Percentiles rank a stretch among this genome's conserved stretches.
Evolutionary conservation across 257 asterid genomes (phyloP).

Genomic region (Solanum arcanum): DNA sequence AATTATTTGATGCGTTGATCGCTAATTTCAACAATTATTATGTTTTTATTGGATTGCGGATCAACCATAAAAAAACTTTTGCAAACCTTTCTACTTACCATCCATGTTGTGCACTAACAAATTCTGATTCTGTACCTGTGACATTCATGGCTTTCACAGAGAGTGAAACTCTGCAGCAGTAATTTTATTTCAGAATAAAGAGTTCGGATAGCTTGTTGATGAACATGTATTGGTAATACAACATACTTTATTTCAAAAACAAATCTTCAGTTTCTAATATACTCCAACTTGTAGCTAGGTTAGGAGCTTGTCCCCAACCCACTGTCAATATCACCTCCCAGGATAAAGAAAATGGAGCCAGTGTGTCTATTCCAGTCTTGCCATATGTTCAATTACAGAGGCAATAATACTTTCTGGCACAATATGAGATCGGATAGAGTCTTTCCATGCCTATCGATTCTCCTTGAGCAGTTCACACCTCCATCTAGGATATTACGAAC

Average conservation of each 20-base stretch:
- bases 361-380: not conserved
- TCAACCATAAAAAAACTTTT: not conserved
- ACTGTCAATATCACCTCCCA: not conserved
- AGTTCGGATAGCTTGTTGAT: not conserved
- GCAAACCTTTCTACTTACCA: not conserved
- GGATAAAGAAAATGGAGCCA: not conserved
- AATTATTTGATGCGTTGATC: not conserved
- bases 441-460: conserved; percentile 95
- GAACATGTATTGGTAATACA: not conserved
- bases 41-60: not conserved
- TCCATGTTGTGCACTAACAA: not conserved
- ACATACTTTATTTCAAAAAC: not conserved
- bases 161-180: not conserved
- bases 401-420: conserved; percentile 60
- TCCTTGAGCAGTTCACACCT: conserved; percentile 91
- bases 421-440: conserved; percentile 64
- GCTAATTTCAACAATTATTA: not conserved
- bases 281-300: not conserved
- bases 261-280: not conserved
- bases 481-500: conserved; percentile 85
- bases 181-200: not conserved
- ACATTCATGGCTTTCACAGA: not conserved
- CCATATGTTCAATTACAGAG: conserved; percentile 21
- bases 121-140: not conserved
- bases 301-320: not conserved